A percentile compares a stretch with the other conserved stretches of the same genome.
Conservation (phyloP, 2,329 filamentous ascomycete genomes). For the Colletotrichum destructivum region DNA sequence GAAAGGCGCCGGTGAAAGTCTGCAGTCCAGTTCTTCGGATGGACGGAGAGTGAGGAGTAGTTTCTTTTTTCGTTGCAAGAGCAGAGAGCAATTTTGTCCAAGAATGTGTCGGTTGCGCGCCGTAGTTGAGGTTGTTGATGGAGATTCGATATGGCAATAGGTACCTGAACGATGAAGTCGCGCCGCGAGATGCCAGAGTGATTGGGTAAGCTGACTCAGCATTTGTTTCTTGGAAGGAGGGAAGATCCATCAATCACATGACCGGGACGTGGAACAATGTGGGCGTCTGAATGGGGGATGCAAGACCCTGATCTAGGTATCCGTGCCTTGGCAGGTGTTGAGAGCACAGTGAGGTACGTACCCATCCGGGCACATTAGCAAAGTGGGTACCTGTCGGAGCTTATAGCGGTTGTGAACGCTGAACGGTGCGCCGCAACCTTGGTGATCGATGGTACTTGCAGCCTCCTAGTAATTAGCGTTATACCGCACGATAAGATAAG, state of each 20-base stretch:
- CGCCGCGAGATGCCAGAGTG: not conserved
- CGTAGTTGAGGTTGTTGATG: not conserved
- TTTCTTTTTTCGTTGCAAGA: not conserved
- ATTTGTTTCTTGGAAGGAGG: too few species aligned
- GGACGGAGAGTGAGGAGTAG: not conserved
- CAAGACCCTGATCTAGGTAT: too few species aligned
- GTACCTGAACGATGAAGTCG: not conserved
- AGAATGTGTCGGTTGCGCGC: not conserved
- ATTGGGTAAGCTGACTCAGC: not conserved
- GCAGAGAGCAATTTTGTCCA: not conserved
- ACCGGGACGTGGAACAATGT: not conserved
- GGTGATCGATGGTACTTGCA: conserved; percentile 9
- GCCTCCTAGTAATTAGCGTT: not conserved
- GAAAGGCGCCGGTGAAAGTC: not conserved
- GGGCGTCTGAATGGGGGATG: not conserved
- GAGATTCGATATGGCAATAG: not conserved
- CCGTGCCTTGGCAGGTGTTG: not conserved
- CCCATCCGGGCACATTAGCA: not conserved
- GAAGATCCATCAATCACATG: not conserved
- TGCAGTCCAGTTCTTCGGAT: not conserved
- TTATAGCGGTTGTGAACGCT: not conserved
- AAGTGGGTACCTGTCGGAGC: conserved; percentile 5
- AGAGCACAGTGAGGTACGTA: too few species aligned
- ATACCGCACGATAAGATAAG: conserved; percentile 38
- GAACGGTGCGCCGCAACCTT: conserved; percentile 24